Evolutionary conservation across 2,329 filamentous ascomycete genomes (phyloP).

Genomic region (Monosporascus sp.): DNA sequence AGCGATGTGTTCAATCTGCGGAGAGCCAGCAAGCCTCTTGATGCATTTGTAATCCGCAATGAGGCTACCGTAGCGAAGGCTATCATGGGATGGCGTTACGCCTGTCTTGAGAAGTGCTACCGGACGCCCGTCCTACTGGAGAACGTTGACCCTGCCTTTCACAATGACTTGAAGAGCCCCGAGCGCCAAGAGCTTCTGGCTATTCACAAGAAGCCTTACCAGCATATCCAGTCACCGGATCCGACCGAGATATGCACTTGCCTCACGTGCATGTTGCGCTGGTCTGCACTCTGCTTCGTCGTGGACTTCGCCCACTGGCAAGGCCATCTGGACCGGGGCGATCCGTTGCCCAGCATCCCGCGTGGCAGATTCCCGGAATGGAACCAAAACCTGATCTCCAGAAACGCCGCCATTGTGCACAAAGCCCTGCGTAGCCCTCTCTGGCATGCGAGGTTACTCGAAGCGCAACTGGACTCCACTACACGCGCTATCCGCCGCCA

Average conservation of each 20-base stretch:
- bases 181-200: conserved; percentile 36
- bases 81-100: conserved; percentile 43
- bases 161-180: conserved; percentile 22
- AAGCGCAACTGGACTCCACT: conserved; percentile 42
- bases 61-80: conserved; percentile 35
- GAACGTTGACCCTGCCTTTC: conserved; percentile 20
- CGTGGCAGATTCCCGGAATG: conserved; percentile 42
- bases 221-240: conserved; percentile 44
- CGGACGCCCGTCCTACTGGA: conserved; percentile 40
- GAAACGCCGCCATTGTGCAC: conserved; percentile 37
- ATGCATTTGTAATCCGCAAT: conserved; percentile 37
- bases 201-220: conserved; percentile 45
- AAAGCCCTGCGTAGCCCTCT: conserved; percentile 41
- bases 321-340: conserved; percentile 39
- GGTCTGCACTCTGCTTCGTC: conserved; percentile 48
- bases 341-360: conserved; percentile 46
- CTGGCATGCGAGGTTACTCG: conserved; percentile 43
- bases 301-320: conserved; percentile 56
- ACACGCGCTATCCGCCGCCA: conserved; percentile 40
- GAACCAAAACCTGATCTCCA: conserved; percentile 40
- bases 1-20: conserved; percentile 44
- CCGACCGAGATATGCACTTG: conserved; percentile 48
- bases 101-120: conserved; percentile 45
- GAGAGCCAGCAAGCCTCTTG: conserved; percentile 35
- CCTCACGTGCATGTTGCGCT: conserved; percentile 48